A percentile compares a stretch with the other conserved stretches of the same genome.
Conservation (phyloP, 108 stramenopile species). For the Skeletonema grethae region DNA sequence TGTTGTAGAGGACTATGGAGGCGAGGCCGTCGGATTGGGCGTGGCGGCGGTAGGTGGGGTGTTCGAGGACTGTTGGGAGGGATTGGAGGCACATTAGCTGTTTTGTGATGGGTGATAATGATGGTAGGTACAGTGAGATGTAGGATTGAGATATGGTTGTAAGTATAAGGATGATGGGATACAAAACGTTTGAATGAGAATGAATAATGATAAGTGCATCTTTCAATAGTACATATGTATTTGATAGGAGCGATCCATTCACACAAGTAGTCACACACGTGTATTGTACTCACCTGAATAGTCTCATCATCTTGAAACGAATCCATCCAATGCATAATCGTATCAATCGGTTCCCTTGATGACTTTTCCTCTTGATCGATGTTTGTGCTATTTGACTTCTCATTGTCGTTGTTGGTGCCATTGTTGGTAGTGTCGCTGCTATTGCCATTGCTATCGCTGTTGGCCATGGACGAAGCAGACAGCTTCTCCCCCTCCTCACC, state of each 20-base stretch:
- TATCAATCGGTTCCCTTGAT: slow-evolving; percentile 9
- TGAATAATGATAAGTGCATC: not conserved
- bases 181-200: not conserved
- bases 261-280: not conserved
- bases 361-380: not conserved
- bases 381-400: too few species aligned
- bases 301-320: slow-evolving; percentile 29
- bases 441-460: too few species aligned
- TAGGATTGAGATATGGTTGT: not conserved
- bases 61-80: slow-evolving; percentile 34
- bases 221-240: not conserved
- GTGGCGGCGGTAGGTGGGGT: slow-evolving; percentile 6
- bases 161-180: too few species aligned
- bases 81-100: slow-evolving; percentile 38
- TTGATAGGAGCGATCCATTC: not conserved
- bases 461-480: not conserved
- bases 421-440: too few species aligned
- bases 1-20: slow-evolving; percentile 29
- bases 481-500: not conserved
- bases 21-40: slow-evolving; percentile 36
- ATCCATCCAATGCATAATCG: slow-evolving; percentile 38
- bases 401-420: too few species aligned
- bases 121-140: not conserved
- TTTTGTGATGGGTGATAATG: not conserved
- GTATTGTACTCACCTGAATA: slow-evolving; percentile 15